Conservation (phyloP, 192 early-diverging fungal genomes). For the Podila clonocystis region DNA sequence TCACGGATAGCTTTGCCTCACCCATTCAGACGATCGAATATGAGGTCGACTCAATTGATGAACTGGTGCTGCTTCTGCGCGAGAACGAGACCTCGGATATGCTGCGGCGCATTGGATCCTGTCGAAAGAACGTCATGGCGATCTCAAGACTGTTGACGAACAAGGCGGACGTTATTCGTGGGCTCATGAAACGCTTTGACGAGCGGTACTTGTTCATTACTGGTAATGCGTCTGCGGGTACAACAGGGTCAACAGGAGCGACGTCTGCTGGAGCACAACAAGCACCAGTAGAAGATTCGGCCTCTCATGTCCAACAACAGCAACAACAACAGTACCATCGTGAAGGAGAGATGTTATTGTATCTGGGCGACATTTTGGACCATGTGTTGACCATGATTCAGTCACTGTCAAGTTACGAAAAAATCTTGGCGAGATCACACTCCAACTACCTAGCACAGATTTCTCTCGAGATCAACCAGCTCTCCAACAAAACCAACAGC, state of each 20-base stretch:
- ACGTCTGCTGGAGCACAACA: conserved; percentile 46
- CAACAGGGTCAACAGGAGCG: background rate
- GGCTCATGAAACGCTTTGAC: conserved; percentile 76
- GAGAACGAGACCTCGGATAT: conserved; percentile 89
- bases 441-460: conserved; percentile 82
- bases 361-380: conserved; percentile 83
- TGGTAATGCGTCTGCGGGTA: conserved; percentile 4
- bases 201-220: conserved; percentile 52
- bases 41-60: conserved; percentile 96
- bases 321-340: conserved; percentile 8
- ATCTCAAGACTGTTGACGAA: conserved; percentile 72
- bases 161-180: conserved; percentile 81
- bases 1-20: conserved; percentile 93
- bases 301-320: background rate
- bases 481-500: conserved; percentile 62
- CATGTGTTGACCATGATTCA: conserved; percentile 86
- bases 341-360: conserved; percentile 72
- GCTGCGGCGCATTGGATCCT: conserved; percentile 79
- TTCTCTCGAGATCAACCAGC: conserved; percentile 75
- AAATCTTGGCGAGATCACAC: conserved; percentile 74
- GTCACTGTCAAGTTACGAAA: conserved; percentile 79
- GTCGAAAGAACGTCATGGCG: conserved; percentile 76
- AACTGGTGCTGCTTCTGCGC: conserved; percentile 91
- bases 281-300: background rate
- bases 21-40: conserved; percentile 88